Evolutionary conservation across 2,329 filamentous ascomycete species (phyloP), one percentile per base, ranked within the genome.

Genomic region (Hymenoscyphus scutula): DNA sequence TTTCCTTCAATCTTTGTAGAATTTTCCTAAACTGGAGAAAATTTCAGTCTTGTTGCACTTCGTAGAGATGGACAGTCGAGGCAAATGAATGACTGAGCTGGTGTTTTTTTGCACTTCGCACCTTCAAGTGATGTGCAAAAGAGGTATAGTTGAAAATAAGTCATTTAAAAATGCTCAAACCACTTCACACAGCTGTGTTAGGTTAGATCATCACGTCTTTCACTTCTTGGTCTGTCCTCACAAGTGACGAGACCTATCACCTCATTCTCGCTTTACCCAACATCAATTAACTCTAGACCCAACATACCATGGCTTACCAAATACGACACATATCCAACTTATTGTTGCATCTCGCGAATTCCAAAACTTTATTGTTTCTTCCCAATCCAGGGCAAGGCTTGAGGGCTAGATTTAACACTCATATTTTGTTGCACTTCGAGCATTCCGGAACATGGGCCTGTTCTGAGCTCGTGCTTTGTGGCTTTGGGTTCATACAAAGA

Each of bases 321-420:
- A 48, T 23, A 23, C 41, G 3, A 34, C 32, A 34, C 29, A 30
- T 4, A 30, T 19, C 15, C 15, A 45, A 45, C 38, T 2, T 11
- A 48, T 23, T 48, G 41, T 48, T 48, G 41, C 41, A 48, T 48
- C 41, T 48, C 41, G 41, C 41, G 10, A 48, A 48, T 48, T 48
- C 41, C 41, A 48, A 48, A 48, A 11, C 1, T 25, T 48, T 48
- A 48, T 48, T 48, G n/a, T 10, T 48, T 48, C 41, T 17, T 48
- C 41, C 19, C 5, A 48, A 48, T 48, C 41, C n/a, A 48, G 41
- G 19, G n/a, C 3, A 48, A 48, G 10, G 41, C n/a, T 11, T 19
- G 6, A 25, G 19, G 11, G 6, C 41, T 48, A 48, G 41, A 23
- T 10, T 45, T 6, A 7, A 10, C 41, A 10, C 19, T 11, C 19